These are phyloP conservation scores for Juncus inflexus DNA, from an alignment of 176 grass and related monocot genomes.

Conservation along the genomic window DNA sequence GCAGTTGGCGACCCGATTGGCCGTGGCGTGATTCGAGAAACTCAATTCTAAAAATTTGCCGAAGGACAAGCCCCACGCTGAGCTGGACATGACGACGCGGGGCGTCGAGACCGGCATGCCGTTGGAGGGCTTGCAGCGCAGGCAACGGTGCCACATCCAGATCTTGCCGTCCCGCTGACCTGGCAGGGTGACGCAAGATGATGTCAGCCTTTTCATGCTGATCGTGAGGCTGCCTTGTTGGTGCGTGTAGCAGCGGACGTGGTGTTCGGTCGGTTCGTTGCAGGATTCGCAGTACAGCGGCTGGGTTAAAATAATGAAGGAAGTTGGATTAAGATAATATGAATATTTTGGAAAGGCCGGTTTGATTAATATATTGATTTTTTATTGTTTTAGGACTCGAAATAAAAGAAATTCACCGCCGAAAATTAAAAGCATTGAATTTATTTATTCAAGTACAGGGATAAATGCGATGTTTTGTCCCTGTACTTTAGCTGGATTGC, in stretches of 20 bases:
- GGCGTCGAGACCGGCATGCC: slow-evolving; percentile 60
- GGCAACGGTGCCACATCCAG: slow-evolving; percentile 99
- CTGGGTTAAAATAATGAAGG: slow-evolving; percentile 30
- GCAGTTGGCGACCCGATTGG: slow-evolving; percentile 85
- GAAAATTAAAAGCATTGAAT: too few species aligned
- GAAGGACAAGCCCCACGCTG: slow-evolving; percentile 91
- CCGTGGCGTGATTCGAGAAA: slow-evolving; percentile 89
- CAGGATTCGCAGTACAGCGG: slow-evolving; percentile 71
- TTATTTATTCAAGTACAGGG: too few species aligned
- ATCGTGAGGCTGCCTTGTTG: slow-evolving; percentile 88
- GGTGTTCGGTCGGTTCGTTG: slow-evolving; percentile 79
- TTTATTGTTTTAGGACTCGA: too few species aligned
- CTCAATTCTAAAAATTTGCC: slow-evolving; percentile 98
- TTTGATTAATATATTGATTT: too few species aligned
- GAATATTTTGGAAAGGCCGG: too few species aligned
- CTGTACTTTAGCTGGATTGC: too few species aligned
- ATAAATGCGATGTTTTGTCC: too few species aligned
- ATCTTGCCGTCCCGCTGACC: slow-evolving; percentile 80
- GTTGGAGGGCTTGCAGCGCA: slow-evolving; percentile 67
- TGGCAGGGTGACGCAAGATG: slow-evolving; percentile 46
- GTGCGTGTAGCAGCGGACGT: slow-evolving; percentile 92
- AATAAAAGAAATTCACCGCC: too few species aligned
- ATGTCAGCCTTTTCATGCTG: slow-evolving; percentile 55
- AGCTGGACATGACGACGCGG: slow-evolving; percentile 87
- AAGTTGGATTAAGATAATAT: too few species aligned